phyloP scores from a whole-genome alignment of 495 filamentous ascomycete genomes.

The Xylaria nigripes region DNA sequence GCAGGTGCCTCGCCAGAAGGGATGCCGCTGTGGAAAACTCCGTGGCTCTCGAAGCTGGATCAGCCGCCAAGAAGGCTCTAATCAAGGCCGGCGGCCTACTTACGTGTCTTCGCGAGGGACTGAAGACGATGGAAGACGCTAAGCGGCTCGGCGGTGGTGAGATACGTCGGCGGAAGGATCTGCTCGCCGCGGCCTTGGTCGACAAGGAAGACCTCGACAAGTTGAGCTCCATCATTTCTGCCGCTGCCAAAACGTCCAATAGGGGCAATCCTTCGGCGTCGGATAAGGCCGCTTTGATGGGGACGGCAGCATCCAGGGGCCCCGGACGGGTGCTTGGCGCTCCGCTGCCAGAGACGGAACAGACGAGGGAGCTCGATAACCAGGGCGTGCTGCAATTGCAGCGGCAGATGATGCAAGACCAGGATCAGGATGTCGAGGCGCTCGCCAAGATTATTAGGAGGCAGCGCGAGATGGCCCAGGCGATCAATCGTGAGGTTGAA shows the following conservation, averaged over 20 bases:
- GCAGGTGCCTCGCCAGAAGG: conserved; percentile 62
- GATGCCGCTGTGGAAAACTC: conserved; percentile 62
- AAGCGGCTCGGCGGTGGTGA: conserved; percentile 74
- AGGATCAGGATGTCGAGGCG: conserved; percentile 73
- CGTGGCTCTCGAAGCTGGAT: conserved; percentile 58
- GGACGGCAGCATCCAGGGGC: conserved; percentile 19
- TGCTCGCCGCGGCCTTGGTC: conserved; percentile 66
- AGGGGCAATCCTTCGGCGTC: conserved; percentile 16
- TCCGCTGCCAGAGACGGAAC: conserved; percentile 71
- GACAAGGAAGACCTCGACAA: conserved; percentile 84
- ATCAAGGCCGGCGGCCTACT: conserved; percentile 66
- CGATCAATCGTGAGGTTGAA: conserved; percentile 78
- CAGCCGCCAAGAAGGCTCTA: conserved; percentile 72
- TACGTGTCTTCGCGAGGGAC: conserved; percentile 58
- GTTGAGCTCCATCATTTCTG: conserved; percentile 63
- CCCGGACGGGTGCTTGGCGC: conserved; percentile 69
- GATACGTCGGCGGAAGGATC: conserved; percentile 67
- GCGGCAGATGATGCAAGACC: conserved; percentile 70
- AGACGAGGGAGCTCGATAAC: conserved; percentile 86
- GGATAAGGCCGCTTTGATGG: conserved; percentile 32
- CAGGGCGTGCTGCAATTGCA: conserved; percentile 80
- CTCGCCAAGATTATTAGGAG: conserved; percentile 66
- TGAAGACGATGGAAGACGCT: conserved; percentile 44
- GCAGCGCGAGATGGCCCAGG: conserved; percentile 78
- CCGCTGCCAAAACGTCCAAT: conserved; percentile 19